These are phyloP conservation scores for Trichoderma virens DNA, from an alignment of 495 filamentous ascomycete species.

Conservation along the genomic window DNA sequence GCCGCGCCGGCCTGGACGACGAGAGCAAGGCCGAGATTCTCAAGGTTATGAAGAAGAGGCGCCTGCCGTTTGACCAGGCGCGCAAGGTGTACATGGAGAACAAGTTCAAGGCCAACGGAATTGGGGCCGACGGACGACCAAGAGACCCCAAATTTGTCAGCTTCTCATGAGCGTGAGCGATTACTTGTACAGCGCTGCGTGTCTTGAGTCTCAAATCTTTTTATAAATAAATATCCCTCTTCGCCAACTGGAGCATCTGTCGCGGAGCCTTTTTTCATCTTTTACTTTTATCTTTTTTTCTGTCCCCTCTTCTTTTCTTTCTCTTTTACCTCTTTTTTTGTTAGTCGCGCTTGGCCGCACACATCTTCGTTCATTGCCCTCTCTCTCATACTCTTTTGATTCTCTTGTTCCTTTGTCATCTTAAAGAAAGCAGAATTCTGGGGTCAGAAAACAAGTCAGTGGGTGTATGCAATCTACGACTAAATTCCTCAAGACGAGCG, in stretches of 20 bases:
- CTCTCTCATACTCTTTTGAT: neutral
- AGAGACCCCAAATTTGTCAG: slow-evolving; percentile 92
- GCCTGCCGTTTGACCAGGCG: slow-evolving; percentile 85
- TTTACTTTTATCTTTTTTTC: neutral
- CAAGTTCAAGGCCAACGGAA: slow-evolving; percentile 75
- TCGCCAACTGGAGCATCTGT: neutral
- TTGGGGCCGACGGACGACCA: slow-evolving; percentile 79
- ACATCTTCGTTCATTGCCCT: neutral
- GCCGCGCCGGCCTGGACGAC: slow-evolving; percentile 70
- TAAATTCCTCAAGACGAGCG: too few species aligned
- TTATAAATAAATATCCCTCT: neutral
- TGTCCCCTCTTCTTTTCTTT: neutral
- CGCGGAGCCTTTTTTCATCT: neutral
- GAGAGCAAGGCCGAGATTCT: slow-evolving; percentile 70
- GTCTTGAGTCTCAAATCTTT: neutral
- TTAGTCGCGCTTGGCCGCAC: neutral
- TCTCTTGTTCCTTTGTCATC: neutral
- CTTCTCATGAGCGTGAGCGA: slow-evolving; percentile 55
- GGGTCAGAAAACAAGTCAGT: neutral
- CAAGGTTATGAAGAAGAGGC: slow-evolving; percentile 73
- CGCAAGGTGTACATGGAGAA: slow-evolving; percentile 75
- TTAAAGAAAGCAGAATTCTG: neutral
- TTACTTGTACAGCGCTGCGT: neutral
- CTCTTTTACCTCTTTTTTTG: neutral
- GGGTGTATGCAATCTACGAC: neutral